phyloP scores from a whole-genome alignment of 371 early-diverging fungal genomes.

The Rhizopus arrhizus region DNA sequence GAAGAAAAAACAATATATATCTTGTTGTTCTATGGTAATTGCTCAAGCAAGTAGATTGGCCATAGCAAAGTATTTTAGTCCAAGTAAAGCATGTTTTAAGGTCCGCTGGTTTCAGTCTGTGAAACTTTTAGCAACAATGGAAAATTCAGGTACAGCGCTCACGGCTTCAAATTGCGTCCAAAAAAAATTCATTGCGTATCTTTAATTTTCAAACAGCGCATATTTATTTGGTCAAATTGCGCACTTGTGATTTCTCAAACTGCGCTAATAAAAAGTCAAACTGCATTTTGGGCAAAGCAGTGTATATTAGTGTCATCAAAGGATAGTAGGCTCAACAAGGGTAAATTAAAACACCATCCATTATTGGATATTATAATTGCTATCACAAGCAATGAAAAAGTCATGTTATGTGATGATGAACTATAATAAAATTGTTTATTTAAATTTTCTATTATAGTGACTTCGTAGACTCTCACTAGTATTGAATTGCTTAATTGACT shows the following conservation, averaged over 20 bases:
- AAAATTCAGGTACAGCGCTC: background rate
- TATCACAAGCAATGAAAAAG: slow-evolving; percentile 26
- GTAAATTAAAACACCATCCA: slow-evolving; percentile 10
- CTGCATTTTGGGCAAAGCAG: slow-evolving; percentile 23
- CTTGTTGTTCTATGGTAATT: no score
- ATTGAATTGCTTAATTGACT: slow-evolving; percentile 18
- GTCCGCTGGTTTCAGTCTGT: no score
- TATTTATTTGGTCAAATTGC: slow-evolving; percentile 2
- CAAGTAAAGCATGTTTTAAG: no score
- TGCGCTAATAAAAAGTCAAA: no score
- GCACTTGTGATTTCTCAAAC: slow-evolving; percentile 5
- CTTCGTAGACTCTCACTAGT: slow-evolving; percentile 21
- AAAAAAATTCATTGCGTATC: slow-evolving; percentile 2
- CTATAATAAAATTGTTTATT: slow-evolving; percentile 27
- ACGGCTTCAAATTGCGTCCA: slow-evolving; percentile 5
- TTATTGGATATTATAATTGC: slow-evolving; percentile 29
- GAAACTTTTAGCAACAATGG: no score
- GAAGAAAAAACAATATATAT: no score
- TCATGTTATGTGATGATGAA: slow-evolving; percentile 23
- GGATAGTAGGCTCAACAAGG: slow-evolving; percentile 13
- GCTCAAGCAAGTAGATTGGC: no score
- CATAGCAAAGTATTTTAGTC: no score
- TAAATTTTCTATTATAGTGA: slow-evolving; percentile 23
- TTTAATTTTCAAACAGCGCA: slow-evolving; percentile 2
- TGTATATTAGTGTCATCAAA: slow-evolving; percentile 22